Evolutionary conservation across 306 rosid species (phyloP).

Genomic region (Elaeagnus macrophylla): DNA sequence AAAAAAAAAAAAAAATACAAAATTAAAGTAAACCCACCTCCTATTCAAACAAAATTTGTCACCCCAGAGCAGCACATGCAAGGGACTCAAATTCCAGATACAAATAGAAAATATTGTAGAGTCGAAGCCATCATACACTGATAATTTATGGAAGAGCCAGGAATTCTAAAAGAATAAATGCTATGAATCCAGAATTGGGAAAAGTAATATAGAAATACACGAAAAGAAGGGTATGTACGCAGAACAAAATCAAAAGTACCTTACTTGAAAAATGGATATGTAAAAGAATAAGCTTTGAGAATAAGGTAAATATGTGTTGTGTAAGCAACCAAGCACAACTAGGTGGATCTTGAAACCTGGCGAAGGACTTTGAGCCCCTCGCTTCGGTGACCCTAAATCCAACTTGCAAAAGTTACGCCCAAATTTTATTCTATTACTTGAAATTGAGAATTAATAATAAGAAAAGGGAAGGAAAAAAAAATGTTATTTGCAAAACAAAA

Average conservation of each 20-base stretch:
- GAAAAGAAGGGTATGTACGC: slow-evolving; percentile 5
- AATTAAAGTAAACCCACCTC: not conserved
- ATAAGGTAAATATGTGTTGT: slow-evolving; percentile 1
- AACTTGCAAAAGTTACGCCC: slow-evolving; percentile 1
- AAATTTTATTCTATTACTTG: too few relatives aligned
- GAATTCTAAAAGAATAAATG: slow-evolving; percentile 1
- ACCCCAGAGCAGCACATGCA: too few relatives aligned
- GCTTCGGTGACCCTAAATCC: slow-evolving; percentile 36
- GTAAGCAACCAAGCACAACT: not conserved
- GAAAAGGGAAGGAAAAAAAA: too few relatives aligned
- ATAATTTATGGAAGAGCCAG: not conserved
- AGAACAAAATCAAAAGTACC: slow-evolving; percentile 26
- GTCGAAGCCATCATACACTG: slow-evolving; percentile 2
- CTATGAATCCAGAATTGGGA: slow-evolving; percentile 23
- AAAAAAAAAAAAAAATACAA: slow-evolving; percentile 5
- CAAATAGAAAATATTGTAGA: slow-evolving; percentile 8
- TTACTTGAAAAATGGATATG: slow-evolving; percentile 17
- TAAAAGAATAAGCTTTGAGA: slow-evolving; percentile 2
- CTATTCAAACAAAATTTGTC: not conserved
- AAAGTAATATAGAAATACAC: not conserved
- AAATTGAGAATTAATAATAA: too few relatives aligned
- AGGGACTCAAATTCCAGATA: slow-evolving; percentile 6
- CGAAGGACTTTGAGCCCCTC: slow-evolving; percentile 52
- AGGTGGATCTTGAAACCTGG: slow-evolving; percentile 48
- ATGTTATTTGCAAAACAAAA: too few relatives aligned